Evolutionary conservation across 257 asterid species (phyloP).

Genomic region (Echium plantagineum): DNA sequence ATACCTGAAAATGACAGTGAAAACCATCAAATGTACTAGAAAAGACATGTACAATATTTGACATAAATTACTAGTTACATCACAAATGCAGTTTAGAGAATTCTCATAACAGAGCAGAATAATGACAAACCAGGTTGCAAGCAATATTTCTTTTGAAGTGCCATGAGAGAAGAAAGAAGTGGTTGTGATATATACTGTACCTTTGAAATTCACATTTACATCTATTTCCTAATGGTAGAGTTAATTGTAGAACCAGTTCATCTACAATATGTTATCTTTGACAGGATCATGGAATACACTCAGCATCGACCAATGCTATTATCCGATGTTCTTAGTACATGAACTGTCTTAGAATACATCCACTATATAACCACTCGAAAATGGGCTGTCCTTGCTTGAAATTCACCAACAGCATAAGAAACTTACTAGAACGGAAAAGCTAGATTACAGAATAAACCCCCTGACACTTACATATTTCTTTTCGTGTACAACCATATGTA

Average conservation of each 20-base stretch:
- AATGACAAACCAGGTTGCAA: neutral
- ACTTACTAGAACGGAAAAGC: neutral
- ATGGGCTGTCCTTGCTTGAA: no score
- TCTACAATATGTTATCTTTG: neutral
- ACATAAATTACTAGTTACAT: no score
- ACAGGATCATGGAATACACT: no score
- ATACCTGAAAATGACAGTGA: conserved; percentile 33
- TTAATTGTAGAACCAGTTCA: neutral
- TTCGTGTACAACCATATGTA: neutral
- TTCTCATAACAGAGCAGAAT: neutral
- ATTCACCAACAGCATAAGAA: neutral
- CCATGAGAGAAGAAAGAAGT: neutral
- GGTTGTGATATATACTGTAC: neutral
- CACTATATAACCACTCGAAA: no score
- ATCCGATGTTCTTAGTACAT: no score
- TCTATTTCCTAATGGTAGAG: neutral
- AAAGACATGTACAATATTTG: neutral
- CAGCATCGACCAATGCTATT: neutral
- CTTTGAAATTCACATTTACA: neutral
- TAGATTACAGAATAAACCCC: neutral
- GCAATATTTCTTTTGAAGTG: neutral
- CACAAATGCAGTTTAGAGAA: neutral
- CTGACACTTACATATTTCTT: neutral
- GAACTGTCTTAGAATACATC: no score
- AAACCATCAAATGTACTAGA: neutral